These are phyloP conservation scores for Penicillium coffeae DNA, from an alignment of 495 filamentous ascomycete species.

Conservation along the genomic window DNA sequence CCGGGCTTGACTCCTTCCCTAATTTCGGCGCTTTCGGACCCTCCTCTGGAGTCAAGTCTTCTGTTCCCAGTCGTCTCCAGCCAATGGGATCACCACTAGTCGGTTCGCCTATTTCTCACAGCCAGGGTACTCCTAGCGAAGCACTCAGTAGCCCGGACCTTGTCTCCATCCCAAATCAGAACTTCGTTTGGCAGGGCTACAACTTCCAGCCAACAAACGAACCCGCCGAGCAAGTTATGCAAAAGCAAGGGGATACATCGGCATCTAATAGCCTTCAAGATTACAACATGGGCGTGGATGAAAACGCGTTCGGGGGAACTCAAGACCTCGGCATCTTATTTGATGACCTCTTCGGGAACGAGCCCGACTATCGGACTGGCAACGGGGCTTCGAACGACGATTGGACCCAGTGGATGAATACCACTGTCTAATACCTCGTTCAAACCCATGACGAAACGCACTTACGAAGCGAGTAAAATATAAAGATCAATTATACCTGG, in stretches of 20 bases:
- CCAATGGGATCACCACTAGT: slow-evolving; percentile 27
- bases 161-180: slow-evolving; percentile 44
- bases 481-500: slow-evolving; percentile 23
- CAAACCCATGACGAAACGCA: slow-evolving; percentile 22
- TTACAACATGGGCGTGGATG: slow-evolving; percentile 31
- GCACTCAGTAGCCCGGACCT: slow-evolving; percentile 41
- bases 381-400: slow-evolving; percentile 31
- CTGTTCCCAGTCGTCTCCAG: slow-evolving; percentile 29
- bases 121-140: slow-evolving; percentile 29
- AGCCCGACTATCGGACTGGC: slow-evolving; percentile 18
- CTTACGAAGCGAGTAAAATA: slow-evolving; percentile 16
- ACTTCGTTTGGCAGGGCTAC: slow-evolving; percentile 45
- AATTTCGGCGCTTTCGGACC: slow-evolving; percentile 19
- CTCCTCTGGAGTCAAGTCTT: slow-evolving; percentile 20
- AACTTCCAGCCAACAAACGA: slow-evolving; percentile 31
- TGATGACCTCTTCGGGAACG: slow-evolving; percentile 43
- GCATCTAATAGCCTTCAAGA: slow-evolving; percentile 17
- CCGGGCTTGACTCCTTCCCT: slow-evolving; percentile 29
- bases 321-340: slow-evolving; percentile 38
- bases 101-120: slow-evolving; percentile 34
- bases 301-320: slow-evolving; percentile 29
- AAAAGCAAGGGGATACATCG: slow-evolving; percentile 14
- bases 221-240: slow-evolving; percentile 12
- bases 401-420: slow-evolving; percentile 45
- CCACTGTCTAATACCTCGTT: slow-evolving; percentile 4